Base-by-base conservation (phyloP, 2,329 filamentous ascomycete species). In the Trichoderma breve region DNA sequence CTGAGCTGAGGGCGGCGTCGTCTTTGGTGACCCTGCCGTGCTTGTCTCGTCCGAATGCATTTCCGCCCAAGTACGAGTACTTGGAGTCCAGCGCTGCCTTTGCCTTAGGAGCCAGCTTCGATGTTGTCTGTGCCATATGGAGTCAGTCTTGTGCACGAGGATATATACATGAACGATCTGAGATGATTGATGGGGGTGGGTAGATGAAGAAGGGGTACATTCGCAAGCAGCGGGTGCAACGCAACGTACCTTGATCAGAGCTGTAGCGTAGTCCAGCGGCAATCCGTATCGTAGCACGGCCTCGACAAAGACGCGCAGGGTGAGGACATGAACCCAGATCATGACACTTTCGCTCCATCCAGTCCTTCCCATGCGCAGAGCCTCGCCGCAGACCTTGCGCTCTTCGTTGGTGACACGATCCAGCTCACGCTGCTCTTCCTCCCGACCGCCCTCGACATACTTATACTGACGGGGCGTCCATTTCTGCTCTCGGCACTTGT, bases 391-490 rank as follows among this genome's bases (percentile, higher is more conserved):
- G 3, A 97, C 87, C 84, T 96, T 97, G 82, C 92, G 89, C 84
- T 97, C 95, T 80, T 98, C 94, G 75, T 90, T 91, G 72, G 89
- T 88, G 63, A 97, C 89, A 73, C 91, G 90, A 76, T 95, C 92
- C 34, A 97, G 86, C 84, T 99, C 95, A 77, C 90, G 91, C 79
- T 92, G 89, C 83, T 99, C 96, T 79, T 95, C 93, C 80, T 98
- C 95, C 78, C 90, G 91, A 14, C 94, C 94, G 28, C 95, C 95
- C 80, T 97, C 92, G 70, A 94, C 92, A 81, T 97, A 93, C 82
- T 95, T 96, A 86, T 95, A 98, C 78, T 98, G 95, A 73, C 96
- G 90, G 2, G 96, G 96, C 53, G 93, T 95, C 94, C 95, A 99
- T 80, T 96, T 94, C 78, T 93, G 91, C 81, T 98, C 96, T 75